Conservation (phyloP, 2,329 filamentous ascomycete species). For the Pseudocercospora pini-densiflorae region DNA sequence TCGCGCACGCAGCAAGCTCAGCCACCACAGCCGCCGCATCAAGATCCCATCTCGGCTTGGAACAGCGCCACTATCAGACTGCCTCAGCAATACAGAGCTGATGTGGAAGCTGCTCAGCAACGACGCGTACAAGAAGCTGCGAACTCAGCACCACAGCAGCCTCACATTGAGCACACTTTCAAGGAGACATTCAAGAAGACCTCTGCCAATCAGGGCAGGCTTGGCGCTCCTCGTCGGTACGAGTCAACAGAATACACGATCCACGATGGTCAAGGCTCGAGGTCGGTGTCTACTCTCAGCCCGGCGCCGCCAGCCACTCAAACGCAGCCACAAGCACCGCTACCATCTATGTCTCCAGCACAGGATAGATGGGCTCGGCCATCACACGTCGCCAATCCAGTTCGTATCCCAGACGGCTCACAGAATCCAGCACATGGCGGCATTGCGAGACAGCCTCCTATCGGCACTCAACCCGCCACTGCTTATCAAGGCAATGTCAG, state of each 20-base stretch:
- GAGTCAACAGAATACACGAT: conserved; percentile 36
- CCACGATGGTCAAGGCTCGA: conserved; percentile 37
- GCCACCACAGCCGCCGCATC: conserved; percentile 14
- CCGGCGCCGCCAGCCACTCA: conserved; percentile 41
- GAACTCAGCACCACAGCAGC: conserved; percentile 10
- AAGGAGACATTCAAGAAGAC: conserved; percentile 45
- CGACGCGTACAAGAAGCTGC: conserved; percentile 17
- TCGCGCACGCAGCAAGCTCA: conserved; percentile 35
- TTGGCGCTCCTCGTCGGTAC: conserved; percentile 36
- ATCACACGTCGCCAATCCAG: conserved; percentile 33
- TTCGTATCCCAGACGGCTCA: conserved; percentile 40
- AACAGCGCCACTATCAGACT: conserved; percentile 32
- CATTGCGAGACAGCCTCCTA: conserved; percentile 33
- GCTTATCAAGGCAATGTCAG: conserved; percentile 30
- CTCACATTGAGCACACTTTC: conserved; percentile 28
- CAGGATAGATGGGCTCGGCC: conserved; percentile 26
- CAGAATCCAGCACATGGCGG: conserved; percentile 38
- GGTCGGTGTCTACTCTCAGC: conserved; percentile 29
- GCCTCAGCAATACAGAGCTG: conserved; percentile 32
- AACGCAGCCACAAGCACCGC: conserved; percentile 38
- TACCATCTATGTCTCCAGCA: conserved; percentile 33
- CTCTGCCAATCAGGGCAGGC: conserved; percentile 28
- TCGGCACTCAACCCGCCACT: conserved; percentile 31
- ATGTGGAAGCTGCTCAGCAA: conserved; percentile 29
- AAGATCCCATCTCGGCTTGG: conserved; percentile 36